Base-by-base conservation (phyloP, 2,329 filamentous ascomycete species). In the Fonsecaea nubica region DNA sequence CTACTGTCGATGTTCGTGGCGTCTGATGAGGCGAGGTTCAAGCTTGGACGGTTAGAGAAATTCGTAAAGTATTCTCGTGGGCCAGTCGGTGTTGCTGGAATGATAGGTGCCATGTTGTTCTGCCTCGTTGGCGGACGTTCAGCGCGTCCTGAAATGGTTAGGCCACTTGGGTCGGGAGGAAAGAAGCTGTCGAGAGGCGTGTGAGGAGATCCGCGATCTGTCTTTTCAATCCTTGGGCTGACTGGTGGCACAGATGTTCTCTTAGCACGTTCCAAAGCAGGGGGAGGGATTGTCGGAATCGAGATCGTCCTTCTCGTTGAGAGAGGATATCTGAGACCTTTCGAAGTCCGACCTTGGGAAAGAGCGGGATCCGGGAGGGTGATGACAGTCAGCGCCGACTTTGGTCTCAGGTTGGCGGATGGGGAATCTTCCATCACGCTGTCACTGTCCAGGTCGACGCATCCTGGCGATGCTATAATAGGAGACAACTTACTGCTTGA, bases 1-100 rank as follows among this genome's bases (percentile, higher is more conserved):
- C 86, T 87, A 25, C 88, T 86, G 74, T 98, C 94, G 15, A 94
- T 85, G 68, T 96, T 89, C 54, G 87, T 87, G 38, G 87, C 85
- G n/a, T 86, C 86, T 64, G 90, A 86, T 7, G 85, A 87, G 72
- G 92, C 90, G 62, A 93, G 86, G 4, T 89, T 90, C 52, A 91
- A 88, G 72, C 83, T 85, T 18, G 89, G 87, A 65, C 86, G 84
- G 67, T 87, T 86, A 61, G 84, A 83, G 66, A 89, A 85, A 52
- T 83, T 82, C 8, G 84, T 76, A 63, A 87, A 85, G 55, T 83
- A 83, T 25, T 87, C 87, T 74, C 80, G 85, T 70, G 80, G 87
- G 66, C 79, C 88, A 71, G 93, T 97, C 4, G 94, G 94, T 0
- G 94, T 98, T 0, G 92, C 93, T 0, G 93, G 94, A 12, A 88